Evolutionary conservation across 73 alveolate species (phyloP).

Genomic region (Paramecium octaurelia): DNA sequence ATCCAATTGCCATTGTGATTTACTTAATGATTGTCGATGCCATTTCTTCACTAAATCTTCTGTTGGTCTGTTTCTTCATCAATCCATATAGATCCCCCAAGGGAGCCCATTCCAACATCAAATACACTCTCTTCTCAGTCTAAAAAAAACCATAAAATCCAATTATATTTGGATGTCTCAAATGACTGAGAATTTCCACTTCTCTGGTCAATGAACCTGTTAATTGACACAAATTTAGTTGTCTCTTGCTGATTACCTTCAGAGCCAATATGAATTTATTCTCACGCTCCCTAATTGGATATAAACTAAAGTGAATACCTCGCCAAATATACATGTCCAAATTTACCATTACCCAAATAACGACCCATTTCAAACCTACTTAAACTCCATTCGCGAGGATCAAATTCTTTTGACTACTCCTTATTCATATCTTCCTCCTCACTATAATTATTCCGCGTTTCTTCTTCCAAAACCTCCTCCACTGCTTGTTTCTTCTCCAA

Average conservation of each 20-base stretch:
- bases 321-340: conserved; percentile 74
- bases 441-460: not conserved
- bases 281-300: conserved; percentile 63
- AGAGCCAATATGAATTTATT: conserved; percentile 77
- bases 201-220: conserved; percentile 77
- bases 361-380: conserved; percentile 65
- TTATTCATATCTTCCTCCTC: not conserved
- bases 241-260: conserved; percentile 73
- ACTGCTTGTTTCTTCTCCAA: not conserved
- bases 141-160: conserved; percentile 81
- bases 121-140: conserved; percentile 76
- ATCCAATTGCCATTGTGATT: conserved; percentile 73
- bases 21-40: conserved; percentile 71
- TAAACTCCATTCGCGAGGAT: conserved; percentile 68
- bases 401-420: conserved; percentile 21
- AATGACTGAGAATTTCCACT: conserved; percentile 80
- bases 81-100: conserved; percentile 78
- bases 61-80: conserved; percentile 43
- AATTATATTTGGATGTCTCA: conserved; percentile 79
- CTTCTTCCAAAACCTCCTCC: not conserved
- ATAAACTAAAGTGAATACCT: not conserved
- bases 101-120: conserved; percentile 87
- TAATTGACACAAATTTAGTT: conserved; percentile 55
- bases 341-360: conserved; percentile 69
- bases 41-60: conserved; percentile 71